A percentile compares a stretch with the other conserved stretches of the same genome.
Evolutionary conservation across 306 rosid genomes (phyloP).

Genomic region (Fragaria ananassa): DNA sequence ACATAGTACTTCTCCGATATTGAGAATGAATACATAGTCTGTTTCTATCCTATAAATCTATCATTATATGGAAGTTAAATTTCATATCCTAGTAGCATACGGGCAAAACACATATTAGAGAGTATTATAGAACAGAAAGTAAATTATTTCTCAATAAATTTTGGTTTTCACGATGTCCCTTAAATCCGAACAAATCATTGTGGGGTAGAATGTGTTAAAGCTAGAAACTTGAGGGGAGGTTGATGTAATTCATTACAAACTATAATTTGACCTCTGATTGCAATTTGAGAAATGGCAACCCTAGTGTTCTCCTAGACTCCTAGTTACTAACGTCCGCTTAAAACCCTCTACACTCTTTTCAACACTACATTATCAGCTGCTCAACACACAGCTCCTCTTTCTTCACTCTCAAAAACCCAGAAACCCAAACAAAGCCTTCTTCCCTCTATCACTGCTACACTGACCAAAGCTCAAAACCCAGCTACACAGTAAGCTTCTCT

Average conservation of each 20-base stretch:
- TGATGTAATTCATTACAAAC: background rate
- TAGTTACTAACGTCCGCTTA: background rate
- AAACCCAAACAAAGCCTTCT: background rate
- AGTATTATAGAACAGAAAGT: no score
- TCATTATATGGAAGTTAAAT: no score
- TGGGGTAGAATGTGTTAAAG: background rate
- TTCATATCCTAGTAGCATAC: no score
- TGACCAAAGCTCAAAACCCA: background rate
- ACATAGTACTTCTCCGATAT: no score
- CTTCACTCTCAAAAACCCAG: background rate
- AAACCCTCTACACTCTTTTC: background rate
- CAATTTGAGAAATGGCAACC: slow-evolving; percentile 10
- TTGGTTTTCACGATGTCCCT: no score
- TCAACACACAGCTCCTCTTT: background rate
- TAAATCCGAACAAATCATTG: no score
- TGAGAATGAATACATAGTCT: no score
- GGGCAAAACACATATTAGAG: no score
- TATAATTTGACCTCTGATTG: background rate
- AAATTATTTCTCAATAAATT: no score
- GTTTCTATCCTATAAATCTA: no score
- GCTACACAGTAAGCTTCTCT: background rate
- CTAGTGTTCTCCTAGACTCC: slow-evolving; percentile 6
- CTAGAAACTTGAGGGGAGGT: background rate
- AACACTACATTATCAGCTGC: slow-evolving; percentile 1
- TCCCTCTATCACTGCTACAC: background rate